Base-by-base conservation (phyloP, 495 filamentous ascomycete species). In the Penicillium turbatum region DNA sequence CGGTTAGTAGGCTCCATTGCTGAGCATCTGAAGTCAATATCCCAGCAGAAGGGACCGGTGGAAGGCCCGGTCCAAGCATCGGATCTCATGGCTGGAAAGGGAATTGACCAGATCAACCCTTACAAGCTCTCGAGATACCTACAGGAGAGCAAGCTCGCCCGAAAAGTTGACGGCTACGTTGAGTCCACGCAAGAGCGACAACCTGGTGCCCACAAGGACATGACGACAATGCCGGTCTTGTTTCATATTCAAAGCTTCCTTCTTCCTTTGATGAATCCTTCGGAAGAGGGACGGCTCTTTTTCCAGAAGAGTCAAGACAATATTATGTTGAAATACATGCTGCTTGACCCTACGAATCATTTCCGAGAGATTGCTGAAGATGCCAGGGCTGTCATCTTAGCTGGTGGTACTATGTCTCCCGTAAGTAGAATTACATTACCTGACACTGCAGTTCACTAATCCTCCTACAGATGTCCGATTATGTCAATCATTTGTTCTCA, bases 371-470 rank as follows among this genome's bases (percentile, higher is more conserved):
- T 97, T 62, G 90, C 93, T 1, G 83, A 89, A 41, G 84, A 90
- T 59, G 90, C 92, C 7, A 78, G 90, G 44, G 88, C 93, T 3
- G 89, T 97, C 3, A 88, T 98, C 42, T 72, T 98, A 13, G 95
- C 90, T 11, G 93, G 93, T 47, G 93, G 93, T 3, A 98, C 93
- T 8, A 98, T 98, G 95, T 95, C 92, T 34, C 93, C 95, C 3
- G 83, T 86, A 70, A 62, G 48, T 51, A 9, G 13, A 1, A 13
- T 7, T 29, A 11, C 1, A 35, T 12, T 27, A 8, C 10, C 3
- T 15, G 17, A 7, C 36, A 26, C 42, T 31, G 5, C 11, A 51
- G 0, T 50, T 17, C 27, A 15, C 38, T 56, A 46, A 60, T 43
- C 24, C 35, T 32, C 27, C 39, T 19, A 27, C 51, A 84, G 78